A percentile compares a stretch with the other conserved stretches of the same genome.
These are phyloP conservation scores for Phytophthora ramorum DNA, from an alignment of 352 stramenopile species.

Conservation along the genomic window DNA sequence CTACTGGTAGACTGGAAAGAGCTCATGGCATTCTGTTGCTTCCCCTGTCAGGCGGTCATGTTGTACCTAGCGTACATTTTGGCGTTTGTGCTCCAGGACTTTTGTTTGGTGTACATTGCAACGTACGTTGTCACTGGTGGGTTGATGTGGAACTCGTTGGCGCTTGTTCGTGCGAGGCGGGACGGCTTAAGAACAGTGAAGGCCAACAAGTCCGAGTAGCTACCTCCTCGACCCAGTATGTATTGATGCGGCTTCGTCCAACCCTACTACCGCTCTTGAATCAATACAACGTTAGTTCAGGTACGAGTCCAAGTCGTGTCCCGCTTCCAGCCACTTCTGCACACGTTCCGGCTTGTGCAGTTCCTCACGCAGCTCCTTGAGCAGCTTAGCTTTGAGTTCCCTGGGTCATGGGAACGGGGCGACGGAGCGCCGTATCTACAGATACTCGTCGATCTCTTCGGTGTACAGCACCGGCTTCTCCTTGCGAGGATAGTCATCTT, in stretches of 20 bases:
- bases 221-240: not conserved
- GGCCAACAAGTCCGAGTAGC: conserved; percentile 16
- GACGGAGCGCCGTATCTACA: not conserved
- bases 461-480: no score
- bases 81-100: conserved; percentile 57
- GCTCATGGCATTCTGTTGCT: conserved; percentile 8
- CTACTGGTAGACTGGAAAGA: not conserved
- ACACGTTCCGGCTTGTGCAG: not conserved
- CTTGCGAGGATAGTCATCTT: no score
- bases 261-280: no score
- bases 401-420: not conserved
- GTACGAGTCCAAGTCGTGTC: not conserved
- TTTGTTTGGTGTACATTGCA: conserved; percentile 64
- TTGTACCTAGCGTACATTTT: conserved; percentile 67
- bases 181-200: not conserved
- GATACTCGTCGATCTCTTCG: no score
- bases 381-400: not conserved
- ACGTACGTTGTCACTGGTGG: conserved; percentile 58
- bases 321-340: not conserved
- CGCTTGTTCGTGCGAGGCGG: conserved; percentile 31
- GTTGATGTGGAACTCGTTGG: conserved; percentile 55
- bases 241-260: no score
- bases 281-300: not conserved
- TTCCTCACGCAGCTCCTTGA: not conserved
- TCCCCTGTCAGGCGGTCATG: conserved; percentile 39